Conservation (phyloP, 2,329 filamentous ascomycete genomes). For the Aspergillus brunneoviolaceus region DNA sequence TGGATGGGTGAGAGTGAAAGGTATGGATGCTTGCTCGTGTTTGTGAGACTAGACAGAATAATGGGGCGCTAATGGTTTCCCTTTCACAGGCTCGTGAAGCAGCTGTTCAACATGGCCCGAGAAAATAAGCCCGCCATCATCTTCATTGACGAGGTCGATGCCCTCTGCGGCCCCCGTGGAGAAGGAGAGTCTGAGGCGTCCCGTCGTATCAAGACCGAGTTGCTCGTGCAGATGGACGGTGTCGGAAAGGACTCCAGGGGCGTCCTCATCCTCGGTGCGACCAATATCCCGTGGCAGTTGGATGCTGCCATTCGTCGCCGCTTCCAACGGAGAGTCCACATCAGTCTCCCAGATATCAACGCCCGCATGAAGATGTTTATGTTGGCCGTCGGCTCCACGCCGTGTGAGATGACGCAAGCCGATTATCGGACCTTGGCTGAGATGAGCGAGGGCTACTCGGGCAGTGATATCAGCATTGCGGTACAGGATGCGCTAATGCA, state of each 20-base stretch:
- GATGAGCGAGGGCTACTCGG: constrained; percentile 89
- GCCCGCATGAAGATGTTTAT: constrained; percentile 95
- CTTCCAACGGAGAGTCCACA: constrained; percentile 95
- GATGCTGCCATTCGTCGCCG: constrained; percentile 93
- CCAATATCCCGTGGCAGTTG: constrained; percentile 98
- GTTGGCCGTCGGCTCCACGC: constrained; percentile 87
- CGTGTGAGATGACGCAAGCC: constrained; percentile 73
- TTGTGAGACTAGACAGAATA: neutral
- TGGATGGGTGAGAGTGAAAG: constrained; percentile 99
- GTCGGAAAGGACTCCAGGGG: constrained; percentile 94
- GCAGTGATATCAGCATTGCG: constrained; percentile 91
- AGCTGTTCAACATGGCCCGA: constrained; percentile 94
- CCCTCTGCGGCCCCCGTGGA: constrained; percentile 84
- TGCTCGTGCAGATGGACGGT: constrained; percentile 98
- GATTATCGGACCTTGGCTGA: constrained; percentile 80
- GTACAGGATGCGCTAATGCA: constrained; percentile 98
- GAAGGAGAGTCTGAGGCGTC: constrained; percentile 98
- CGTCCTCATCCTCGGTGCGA: constrained; percentile 91
- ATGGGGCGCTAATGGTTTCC: constrained; percentile 10
- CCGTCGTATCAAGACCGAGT: constrained; percentile 95
- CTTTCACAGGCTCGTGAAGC: constrained; percentile 75
- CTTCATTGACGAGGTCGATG: constrained; percentile 98
- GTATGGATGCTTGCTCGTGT: constrained; percentile 50
- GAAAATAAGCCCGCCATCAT: constrained; percentile 98
- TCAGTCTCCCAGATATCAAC: constrained; percentile 81